Base-by-base conservation (phyloP, 352 stramenopile species). In the Pythium myriotylum region DNA sequence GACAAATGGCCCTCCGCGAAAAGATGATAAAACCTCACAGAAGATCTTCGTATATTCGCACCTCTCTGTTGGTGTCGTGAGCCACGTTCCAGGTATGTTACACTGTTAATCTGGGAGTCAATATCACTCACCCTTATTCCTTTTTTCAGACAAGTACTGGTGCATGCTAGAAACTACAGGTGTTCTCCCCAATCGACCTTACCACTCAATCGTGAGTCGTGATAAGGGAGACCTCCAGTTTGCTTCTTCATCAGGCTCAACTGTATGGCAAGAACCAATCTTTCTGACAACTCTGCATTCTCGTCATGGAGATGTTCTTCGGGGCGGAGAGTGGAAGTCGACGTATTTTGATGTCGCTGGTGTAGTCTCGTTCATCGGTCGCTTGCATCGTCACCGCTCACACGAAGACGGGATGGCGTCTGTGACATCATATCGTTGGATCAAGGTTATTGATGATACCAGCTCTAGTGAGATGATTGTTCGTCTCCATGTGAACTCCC, bases 281-380 rank as follows among this genome's bases (percentile, higher is more conserved):
- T 86, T 88, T 33, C 61, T 76, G 3, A 84, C 42, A 8, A 77
- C 60, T 4, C 62, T 74, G 19, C 62, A 79, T 17, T 68, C 66
- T 4, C 60, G 71, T 6, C 62, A 74, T 16, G 79, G 62, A 62
- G 43, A 59, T 6, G 2, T 58, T 3, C 22, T 24, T 3, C 29
- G 22, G 14, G 10, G 20, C 2, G 42, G 67, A 1, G 54, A 62
- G 2, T n/a, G 52, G 0, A 54, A 72, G 2, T 46, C 27, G 0
- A 72, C 76, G 39, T 81, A 77, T 47, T 91, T 91, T 23, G 82
- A 91, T 49, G 84, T 88, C 35, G 77, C 89, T 14, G 82, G 82
- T 2, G 73, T 91, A 0, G 48, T 89, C 12, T 81, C 78, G 2
- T 78, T 72, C 59, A 78, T 86, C 12, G 73, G 76, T 1, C 72